Base-by-base conservation (phyloP, 2,329 filamentous ascomycete species). In the Tolypocladium nubicola region DNA sequence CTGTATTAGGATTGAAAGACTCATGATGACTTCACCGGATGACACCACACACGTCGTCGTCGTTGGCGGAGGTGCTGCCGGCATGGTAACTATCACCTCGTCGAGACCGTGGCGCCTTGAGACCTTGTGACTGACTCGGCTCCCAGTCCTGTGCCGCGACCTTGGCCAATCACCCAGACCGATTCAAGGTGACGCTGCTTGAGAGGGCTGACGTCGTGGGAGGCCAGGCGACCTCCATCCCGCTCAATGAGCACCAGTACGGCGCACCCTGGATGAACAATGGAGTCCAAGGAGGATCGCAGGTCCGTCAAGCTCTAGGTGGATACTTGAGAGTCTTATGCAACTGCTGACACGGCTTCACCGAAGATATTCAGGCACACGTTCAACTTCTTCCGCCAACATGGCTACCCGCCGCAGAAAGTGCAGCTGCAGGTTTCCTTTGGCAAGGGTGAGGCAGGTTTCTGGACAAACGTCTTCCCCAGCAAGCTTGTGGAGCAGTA, bases 401-500 rank as follows among this genome's bases (percentile, higher is more conserved):
- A 85, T 61, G 79, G 78, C 14, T 76, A 79, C 62, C 75, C 79
- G 55, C 76, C 83, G 3, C 75, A 83, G 61, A 79, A 82, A 10
- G 79, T 86, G 45, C 76, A 81, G 60, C 74, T 86, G 7, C 82
- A 86, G 65, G 79, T 87, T 4, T 80, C 83, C 0, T 87, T 87
- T 63, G 76, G 77, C 74, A 86, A 85, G 64, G 82, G 77, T 23
- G 61, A 68, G 19, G 76, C 83, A 41, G 74, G 75, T 9, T 87
- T 87, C 71, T 87, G 83, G 83, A 83, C 80, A 6, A 87, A 87
- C 58, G 82, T 83, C 55, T 87, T 82, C 63, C 82, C 82, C 0
- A 85, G 79, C 35, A 75, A 78, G 59, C 73, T 86, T 23, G 72
- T 86, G 16, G 75, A 77, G 49, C 73, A 77, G 21, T 80, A 83